phyloP scores from a whole-genome alignment of 2,329 filamentous ascomycete species.

The Alternaria postmessia region DNA sequence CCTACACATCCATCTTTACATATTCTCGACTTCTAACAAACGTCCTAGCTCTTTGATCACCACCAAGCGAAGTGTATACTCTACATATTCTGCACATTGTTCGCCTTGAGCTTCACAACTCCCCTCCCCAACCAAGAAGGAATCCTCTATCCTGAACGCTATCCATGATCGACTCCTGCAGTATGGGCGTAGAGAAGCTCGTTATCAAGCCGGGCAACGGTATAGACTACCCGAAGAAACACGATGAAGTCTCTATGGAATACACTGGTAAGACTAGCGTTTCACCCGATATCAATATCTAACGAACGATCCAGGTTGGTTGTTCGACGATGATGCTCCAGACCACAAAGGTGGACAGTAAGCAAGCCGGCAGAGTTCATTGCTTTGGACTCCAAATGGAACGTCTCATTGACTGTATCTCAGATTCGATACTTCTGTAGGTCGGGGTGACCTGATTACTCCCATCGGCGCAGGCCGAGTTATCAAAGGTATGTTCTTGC shows the following conservation, averaged over 20 bases:
- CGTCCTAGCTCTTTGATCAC: background rate
- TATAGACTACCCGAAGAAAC: constrained; percentile 66
- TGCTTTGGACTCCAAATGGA: background rate
- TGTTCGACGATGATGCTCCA: constrained; percentile 71
- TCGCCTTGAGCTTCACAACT: background rate
- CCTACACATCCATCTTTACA: constrained; percentile 8
- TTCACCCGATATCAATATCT: constrained; percentile 12
- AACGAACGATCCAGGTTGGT: constrained; percentile 62
- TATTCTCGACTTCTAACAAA: background rate
- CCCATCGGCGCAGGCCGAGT: constrained; percentile 83
- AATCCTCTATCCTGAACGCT: background rate
- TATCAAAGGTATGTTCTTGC: constrained; percentile 74
- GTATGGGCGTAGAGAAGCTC: constrained; percentile 72
- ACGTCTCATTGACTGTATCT: constrained; percentile 20
- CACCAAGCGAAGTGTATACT: background rate
- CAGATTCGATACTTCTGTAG: constrained; percentile 90
- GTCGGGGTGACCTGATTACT: constrained; percentile 77
- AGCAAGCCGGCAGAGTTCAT: constrained; percentile 44
- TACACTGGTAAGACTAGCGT: constrained; percentile 69
- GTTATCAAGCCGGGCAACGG: constrained; percentile 68
- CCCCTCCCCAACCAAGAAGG: background rate
- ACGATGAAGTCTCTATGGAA: constrained; percentile 83
- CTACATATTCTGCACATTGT: background rate
- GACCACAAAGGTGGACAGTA: constrained; percentile 76
- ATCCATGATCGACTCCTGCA: constrained; percentile 13